Evolutionary conservation across 106 monocot species (phyloP).

Genomic region (Dendrobium catenatum): DNA sequence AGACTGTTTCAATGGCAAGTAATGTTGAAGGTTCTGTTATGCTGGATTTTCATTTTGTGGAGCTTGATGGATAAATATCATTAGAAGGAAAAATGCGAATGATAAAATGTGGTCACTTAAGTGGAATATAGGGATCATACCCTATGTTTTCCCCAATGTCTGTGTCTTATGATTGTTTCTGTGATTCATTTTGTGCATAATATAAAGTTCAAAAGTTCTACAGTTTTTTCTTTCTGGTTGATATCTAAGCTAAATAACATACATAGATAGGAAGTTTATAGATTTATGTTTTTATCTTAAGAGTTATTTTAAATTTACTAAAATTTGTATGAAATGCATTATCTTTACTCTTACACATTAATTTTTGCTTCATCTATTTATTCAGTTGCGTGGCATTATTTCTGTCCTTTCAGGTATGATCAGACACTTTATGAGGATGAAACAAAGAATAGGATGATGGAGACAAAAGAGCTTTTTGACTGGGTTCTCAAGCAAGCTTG

Average conservation of each 20-base stretch:
- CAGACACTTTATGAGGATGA: conserved; percentile 95
- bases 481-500: conserved; percentile 93
- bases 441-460: conserved; percentile 88
- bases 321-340: background rate
- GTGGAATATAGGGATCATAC: too few relatives aligned
- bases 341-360: too few relatives aligned
- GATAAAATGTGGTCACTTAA: too few relatives aligned
- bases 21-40: too few relatives aligned
- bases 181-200: background rate
- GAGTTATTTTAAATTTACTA: background rate
- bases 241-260: background rate
- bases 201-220: background rate
- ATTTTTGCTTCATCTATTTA: too few relatives aligned
- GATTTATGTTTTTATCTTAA: background rate
- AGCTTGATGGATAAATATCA: too few relatives aligned
- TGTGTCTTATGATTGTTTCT: background rate
- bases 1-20: too few relatives aligned
- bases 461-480: conserved; percentile 89
- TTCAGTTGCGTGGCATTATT: background rate
- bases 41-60: too few relatives aligned
- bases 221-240: background rate
- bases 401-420: conserved; percentile 56
- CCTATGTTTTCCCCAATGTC: too few relatives aligned
- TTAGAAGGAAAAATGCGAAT: too few relatives aligned
- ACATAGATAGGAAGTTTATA: background rate